Evolutionary conservation across 2,329 filamentous ascomycete genomes (phyloP), one percentile per base, ranked within the genome.

Genomic region (Hypoxylon sp.): DNA sequence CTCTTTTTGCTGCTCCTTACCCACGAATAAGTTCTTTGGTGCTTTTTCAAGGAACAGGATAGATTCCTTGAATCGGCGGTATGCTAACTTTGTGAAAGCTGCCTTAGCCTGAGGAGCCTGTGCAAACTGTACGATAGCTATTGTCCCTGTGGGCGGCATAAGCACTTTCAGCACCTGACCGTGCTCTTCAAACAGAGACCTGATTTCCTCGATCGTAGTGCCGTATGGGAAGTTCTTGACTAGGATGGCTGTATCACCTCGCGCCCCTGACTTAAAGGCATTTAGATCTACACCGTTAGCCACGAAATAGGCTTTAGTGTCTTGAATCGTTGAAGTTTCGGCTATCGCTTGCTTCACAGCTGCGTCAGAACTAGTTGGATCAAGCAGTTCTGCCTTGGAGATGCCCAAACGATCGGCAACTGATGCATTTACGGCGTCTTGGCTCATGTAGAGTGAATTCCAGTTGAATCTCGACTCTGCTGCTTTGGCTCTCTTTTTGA

Each of bases 381-480:
- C 95, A 50, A 99, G 86, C 63, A 99, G 82, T 75, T 97, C 94
- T 10, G 94, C 91, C 83, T 99, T 99, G 61, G 92, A 91, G 63
- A 99, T 88, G 51, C 95, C 94, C 63, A 99, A 86, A 59, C 94
- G 91, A 77, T 91, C 89, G 52, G 96, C 94, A 68, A 97, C 89
- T 5, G 94, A 97, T 53, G 93, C 90, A 81, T 98, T 94, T 57
- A 99, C 94, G 55, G 96, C 93, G 83, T 99, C 94, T 82, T 94
- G 92, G 81, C 92, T 98, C 92, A 99, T 97, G 81, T 96, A 99
- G n/a, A 99, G 85, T n/a, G 94, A 95, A 83, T 99, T 99, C 96
- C 96, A 99, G 79, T 95, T 97, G 82, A 98, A 98, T 1, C 88
- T 90, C 53, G 87, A 89, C 31, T 90, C 91, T 8, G 92, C 87